These are phyloP conservation scores for Euclidium syriacum DNA, from an alignment of 345 rosid genomes.

Conservation along the genomic window DNA sequence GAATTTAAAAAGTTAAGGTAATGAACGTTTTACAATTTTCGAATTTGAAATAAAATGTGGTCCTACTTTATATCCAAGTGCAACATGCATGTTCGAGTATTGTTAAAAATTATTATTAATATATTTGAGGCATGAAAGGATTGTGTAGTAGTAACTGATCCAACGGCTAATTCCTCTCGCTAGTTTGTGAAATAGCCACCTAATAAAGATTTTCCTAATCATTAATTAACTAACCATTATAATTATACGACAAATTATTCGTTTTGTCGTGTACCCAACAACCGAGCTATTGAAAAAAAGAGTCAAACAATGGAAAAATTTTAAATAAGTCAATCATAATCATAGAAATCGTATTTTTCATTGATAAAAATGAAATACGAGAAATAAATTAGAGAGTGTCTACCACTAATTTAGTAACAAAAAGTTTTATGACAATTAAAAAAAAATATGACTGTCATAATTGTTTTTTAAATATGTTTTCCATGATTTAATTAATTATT, in stretches of 20 bases:
- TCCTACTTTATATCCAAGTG: conserved; percentile 20
- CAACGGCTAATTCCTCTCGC: conserved; percentile 20
- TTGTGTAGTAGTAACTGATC: conserved; percentile 17
- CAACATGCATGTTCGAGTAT: conserved; percentile 10
- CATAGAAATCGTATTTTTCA: background rate
- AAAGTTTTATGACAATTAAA: too few relatives aligned
- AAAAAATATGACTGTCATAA: too few relatives aligned
- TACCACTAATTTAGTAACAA: too few relatives aligned
- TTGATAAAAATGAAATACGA: too few relatives aligned
- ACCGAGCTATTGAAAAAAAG: background rate
- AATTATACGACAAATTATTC: background rate
- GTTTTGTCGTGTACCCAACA: conserved; percentile 3
- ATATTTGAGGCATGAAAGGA: background rate
- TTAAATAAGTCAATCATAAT: background rate
- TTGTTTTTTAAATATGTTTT: too few relatives aligned
- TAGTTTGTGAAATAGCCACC: conserved; percentile 9
- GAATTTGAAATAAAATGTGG: background rate
- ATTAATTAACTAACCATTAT: conserved; percentile 4
- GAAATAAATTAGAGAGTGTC: too few relatives aligned
- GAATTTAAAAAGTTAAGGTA: too few relatives aligned
- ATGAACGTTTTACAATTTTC: background rate
- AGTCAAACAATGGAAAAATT: too few relatives aligned
- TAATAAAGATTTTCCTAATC: conserved; percentile 12
- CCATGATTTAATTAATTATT: too few relatives aligned
- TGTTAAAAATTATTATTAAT: background rate